Percentiles rank a stretch among this genome's conserved stretches.
These are phyloP conservation scores for Talaromyces islandicus DNA, from an alignment of 2,329 filamentous ascomycete species.

Conservation along the genomic window DNA sequence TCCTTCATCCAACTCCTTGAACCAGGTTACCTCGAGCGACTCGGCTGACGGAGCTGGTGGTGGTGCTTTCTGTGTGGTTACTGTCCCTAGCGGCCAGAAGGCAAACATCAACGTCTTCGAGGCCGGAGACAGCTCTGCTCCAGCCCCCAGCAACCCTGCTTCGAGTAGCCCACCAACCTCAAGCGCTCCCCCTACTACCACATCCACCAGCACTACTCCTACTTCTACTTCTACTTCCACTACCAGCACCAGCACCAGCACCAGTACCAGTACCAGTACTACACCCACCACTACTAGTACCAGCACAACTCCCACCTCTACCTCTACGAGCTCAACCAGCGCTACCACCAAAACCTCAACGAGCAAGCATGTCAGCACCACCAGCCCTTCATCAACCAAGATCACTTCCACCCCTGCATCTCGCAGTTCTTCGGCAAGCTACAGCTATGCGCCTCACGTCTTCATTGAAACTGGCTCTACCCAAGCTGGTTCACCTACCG, in stretches of 20 bases:
- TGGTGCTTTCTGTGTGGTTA: constrained; percentile 69
- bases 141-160: not conserved
- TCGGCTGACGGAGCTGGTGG: constrained; percentile 59
- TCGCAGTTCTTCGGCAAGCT: constrained; percentile 17
- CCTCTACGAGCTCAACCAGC: constrained; percentile 11
- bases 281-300: constrained; percentile 15
- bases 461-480: constrained; percentile 14
- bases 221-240: constrained; percentile 13
- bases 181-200: constrained; percentile 8
- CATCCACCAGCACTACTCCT: constrained; percentile 2
- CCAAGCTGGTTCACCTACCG: constrained; percentile 1
- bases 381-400: constrained; percentile 2
- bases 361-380: constrained; percentile 10
- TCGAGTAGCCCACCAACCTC: constrained; percentile 9
- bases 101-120: constrained; percentile 63
- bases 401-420: constrained; percentile 1
- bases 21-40: constrained; percentile 52
- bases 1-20: constrained; percentile 50
- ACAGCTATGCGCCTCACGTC: constrained; percentile 25
- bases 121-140: constrained; percentile 17
- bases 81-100: constrained; percentile 59
- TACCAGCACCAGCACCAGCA: not conserved
- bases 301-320: constrained; percentile 14
- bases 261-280: constrained; percentile 8
- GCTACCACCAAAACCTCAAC: constrained; percentile 10